Evolutionary conservation across 2,329 filamentous ascomycete species (phyloP).

Genomic region (Arthrocladium fulminans): DNA sequence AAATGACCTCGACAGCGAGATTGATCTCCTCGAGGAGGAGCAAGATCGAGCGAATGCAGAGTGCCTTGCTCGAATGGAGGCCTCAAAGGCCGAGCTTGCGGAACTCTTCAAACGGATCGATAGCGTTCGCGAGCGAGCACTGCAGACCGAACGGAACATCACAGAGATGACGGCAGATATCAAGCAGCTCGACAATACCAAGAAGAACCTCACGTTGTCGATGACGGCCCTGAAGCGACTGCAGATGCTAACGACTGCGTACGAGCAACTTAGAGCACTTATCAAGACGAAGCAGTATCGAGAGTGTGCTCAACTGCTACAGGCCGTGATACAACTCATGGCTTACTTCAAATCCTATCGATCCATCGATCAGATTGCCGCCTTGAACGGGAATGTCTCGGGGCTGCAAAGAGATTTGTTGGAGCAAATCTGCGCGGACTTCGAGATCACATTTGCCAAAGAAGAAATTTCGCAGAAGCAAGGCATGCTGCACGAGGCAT

Average conservation of each 20-base stretch:
- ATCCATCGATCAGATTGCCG: slow-evolving; percentile 95
- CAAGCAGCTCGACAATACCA: slow-evolving; percentile 91
- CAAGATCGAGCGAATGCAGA: slow-evolving; percentile 81
- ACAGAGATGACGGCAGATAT: slow-evolving; percentile 99
- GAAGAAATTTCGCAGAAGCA: slow-evolving; percentile 65
- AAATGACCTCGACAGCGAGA: slow-evolving; percentile 71
- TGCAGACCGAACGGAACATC: slow-evolving; percentile 89
- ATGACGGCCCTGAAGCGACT: slow-evolving; percentile 96
- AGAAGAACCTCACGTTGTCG: slow-evolving; percentile 88
- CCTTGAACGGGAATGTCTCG: slow-evolving; percentile 81
- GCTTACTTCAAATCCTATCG: slow-evolving; percentile 97
- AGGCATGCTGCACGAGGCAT: slow-evolving; percentile 71
- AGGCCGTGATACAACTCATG: slow-evolving; percentile 95
- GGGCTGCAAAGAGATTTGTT: slow-evolving; percentile 86
- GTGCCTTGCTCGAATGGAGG: slow-evolving; percentile 82
- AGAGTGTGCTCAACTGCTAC: slow-evolving; percentile 85
- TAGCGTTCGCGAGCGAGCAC: slow-evolving; percentile 75
- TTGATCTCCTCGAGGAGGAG: slow-evolving; percentile 59
- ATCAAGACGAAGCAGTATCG: slow-evolving; percentile 82
- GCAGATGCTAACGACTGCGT: slow-evolving; percentile 98
- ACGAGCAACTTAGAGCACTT: slow-evolving; percentile 81
- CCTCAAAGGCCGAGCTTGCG: slow-evolving; percentile 79
- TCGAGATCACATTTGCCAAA: slow-evolving; percentile 89
- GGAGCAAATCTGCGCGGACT: slow-evolving; percentile 98
- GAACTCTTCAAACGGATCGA: slow-evolving; percentile 93